Base-by-base conservation (phyloP, 805 yeast species). In the Yarrowia sp. region DNA sequence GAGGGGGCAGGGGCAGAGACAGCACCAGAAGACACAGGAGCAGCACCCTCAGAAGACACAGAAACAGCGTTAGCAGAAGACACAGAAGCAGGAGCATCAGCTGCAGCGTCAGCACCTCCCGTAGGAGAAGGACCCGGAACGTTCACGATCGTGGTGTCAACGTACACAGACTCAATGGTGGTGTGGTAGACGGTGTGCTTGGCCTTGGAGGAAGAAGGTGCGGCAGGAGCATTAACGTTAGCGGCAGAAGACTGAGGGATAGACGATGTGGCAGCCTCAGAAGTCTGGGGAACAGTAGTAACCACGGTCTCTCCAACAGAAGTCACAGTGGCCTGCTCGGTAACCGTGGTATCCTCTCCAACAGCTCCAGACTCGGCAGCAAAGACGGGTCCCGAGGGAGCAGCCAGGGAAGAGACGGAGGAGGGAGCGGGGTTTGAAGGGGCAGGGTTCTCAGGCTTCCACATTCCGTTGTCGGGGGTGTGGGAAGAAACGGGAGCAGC, bases 181-280 rank as follows among this genome's bases (percentile, higher is more conserved):
- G 61, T 55, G 5, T 32, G 38, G 61, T 55, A 55, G 48, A 55
- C 61, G 14, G 61, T 55, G 48, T 55, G 41, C 15, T 55, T 55
- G 48, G 46, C 15, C 48, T 55, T 40, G 35, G 61, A 22, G 36
- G 48, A 35, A 26, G 56, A 15, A 16, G 58, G 10, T 4, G 58
- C 5, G 10, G 8, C 49, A 19, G 11, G n/a, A 36, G 32, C 26
- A 19, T 19, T 19, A 19, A 19, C 19, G 19, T 19, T 19, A 19
- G 19, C 19, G 19, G 19, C 19, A 19, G 19, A 19, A 19, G 19
- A 19, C 19, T 19, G 19, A 19, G 19, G 19, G 19, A 19, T 19
- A 19, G 19, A 19, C 19, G 19, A 19, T 19, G 19, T 19, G 19
- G 19, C 19, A 12, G 36, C 26, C 19, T 19, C 19, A 45, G 64